Evolutionary conservation across 495 filamentous ascomycete species (phyloP).

Genomic region (Tuber magnatum): DNA sequence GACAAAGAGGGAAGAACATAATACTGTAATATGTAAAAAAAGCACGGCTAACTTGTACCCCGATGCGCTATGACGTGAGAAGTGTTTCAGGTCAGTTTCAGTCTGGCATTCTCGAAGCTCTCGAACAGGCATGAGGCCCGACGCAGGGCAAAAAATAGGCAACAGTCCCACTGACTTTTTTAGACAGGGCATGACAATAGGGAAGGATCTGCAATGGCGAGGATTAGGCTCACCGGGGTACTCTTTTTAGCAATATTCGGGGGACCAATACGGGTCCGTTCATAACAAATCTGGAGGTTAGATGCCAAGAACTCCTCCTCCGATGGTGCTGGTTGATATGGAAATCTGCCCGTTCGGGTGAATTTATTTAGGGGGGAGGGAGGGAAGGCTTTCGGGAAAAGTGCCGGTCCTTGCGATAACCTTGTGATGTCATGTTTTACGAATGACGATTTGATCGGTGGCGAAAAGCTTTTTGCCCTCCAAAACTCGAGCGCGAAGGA

Average conservation of each 20-base stretch:
- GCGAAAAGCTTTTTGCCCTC: conserved; percentile 16
- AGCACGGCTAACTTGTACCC: neutral
- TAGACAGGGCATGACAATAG: neutral
- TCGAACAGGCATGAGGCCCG: conserved; percentile 33
- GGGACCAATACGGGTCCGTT: neutral
- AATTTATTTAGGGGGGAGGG: neutral
- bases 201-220: conserved; percentile 15
- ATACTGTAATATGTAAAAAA: conserved; percentile 11
- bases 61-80: conserved; percentile 31
- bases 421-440: conserved; percentile 36
- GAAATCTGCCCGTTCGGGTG: neutral
- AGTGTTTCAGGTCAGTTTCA: conserved; percentile 33
- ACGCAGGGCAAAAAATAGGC: conserved; percentile 30
- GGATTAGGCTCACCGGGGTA: neutral
- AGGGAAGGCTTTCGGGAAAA: conserved; percentile 27
- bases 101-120: conserved; percentile 36
- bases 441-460: conserved; percentile 36
- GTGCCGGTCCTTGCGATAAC: conserved; percentile 26
- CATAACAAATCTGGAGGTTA: neutral
- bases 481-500: neutral
- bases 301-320: neutral
- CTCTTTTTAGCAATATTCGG: neutral
- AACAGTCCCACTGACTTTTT: conserved; percentile 1
- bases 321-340: neutral
- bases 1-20: neutral